A percentile compares a stretch with the other conserved stretches of the same genome.
phyloP scores from a whole-genome alignment of 163 green algal species.

The Chloroidium sp. region DNA sequence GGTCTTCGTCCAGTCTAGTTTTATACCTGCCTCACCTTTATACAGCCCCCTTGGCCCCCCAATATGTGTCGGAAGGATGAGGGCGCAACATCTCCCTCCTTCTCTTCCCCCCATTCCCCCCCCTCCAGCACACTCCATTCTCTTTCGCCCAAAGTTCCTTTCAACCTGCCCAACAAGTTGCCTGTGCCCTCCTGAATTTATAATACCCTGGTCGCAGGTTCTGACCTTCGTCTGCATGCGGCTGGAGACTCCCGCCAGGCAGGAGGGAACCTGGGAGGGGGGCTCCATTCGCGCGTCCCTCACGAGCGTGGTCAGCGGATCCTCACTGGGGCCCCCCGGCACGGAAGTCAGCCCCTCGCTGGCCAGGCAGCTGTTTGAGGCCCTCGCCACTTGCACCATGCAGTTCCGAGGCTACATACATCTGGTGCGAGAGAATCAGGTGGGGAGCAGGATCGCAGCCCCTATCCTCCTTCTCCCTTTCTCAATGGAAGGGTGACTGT shows the following conservation, averaged over 20 bases:
- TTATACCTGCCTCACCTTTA: no score
- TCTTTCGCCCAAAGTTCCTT: no score
- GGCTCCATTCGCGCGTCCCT: neutral
- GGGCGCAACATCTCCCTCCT: no score
- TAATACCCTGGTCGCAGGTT: neutral
- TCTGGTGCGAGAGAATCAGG: neutral
- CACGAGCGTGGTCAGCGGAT: neutral
- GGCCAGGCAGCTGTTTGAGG: slow-evolving; percentile 39
- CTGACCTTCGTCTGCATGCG: slow-evolving; percentile 44
- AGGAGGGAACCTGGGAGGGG: neutral
- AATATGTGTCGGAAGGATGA: no score
- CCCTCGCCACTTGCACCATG: slow-evolving; percentile 57
- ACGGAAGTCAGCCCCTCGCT: slow-evolving; percentile 7
- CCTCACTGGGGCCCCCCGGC: neutral
- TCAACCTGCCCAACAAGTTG: no score
- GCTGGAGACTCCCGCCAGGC: slow-evolving; percentile 6
- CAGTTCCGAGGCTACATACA: slow-evolving; percentile 69
- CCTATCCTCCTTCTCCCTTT: no score
- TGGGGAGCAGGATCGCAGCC: neutral
- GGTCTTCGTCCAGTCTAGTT: no score
- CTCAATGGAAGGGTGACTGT: no score
- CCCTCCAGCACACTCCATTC: no score
- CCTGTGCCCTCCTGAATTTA: no score
- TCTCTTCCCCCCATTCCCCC: no score
- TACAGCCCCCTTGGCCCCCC: no score